Conservation (phyloP, 139 green algal genomes). For the Penium margaritaceum region DNA sequence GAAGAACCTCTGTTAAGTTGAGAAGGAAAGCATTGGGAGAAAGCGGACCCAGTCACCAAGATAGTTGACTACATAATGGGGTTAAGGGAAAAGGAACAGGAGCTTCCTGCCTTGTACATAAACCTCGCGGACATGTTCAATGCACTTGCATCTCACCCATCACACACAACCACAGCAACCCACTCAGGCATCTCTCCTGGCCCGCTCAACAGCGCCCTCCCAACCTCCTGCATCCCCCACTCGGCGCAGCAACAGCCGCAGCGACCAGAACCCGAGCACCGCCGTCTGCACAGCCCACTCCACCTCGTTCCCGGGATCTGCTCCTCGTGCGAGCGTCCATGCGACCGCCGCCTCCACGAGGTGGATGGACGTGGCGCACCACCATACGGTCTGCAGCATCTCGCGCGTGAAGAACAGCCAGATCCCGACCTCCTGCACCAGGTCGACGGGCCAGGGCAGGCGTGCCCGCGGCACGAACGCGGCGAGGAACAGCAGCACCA, state of each 20-base stretch:
- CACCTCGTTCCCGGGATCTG: slow-evolving; percentile 11
- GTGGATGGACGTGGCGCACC: slow-evolving; percentile 11
- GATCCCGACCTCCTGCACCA: slow-evolving; percentile 8
- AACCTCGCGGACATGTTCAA: too few species aligned
- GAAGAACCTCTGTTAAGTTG: too few species aligned
- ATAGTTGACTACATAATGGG: too few species aligned
- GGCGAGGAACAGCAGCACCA: slow-evolving; percentile 9
- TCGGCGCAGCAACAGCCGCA: slow-evolving; percentile 19
- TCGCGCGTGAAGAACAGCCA: slow-evolving; percentile 13
- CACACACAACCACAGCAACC: too few species aligned
- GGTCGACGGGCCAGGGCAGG: slow-evolving; percentile 9
- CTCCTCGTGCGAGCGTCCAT: neutral
- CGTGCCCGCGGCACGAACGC: slow-evolving; percentile 7
- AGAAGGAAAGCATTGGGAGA: too few species aligned
- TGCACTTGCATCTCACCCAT: too few species aligned
- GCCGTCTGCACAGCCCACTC: slow-evolving; percentile 17
- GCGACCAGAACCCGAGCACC: slow-evolving; percentile 21
- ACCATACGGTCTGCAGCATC: slow-evolving; percentile 14
- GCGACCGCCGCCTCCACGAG: slow-evolving; percentile 20
- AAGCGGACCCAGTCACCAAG: too few species aligned
- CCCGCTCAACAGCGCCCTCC: too few species aligned
- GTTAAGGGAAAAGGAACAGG: too few species aligned
- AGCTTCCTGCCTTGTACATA: too few species aligned
- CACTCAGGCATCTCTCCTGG: too few species aligned
- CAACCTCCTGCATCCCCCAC: too few species aligned